Percentiles rank a stretch among this genome's conserved stretches.
Evolutionary conservation across 169 alveolate species (phyloP).

Genomic region (Amoebophrya sp.): DNA sequence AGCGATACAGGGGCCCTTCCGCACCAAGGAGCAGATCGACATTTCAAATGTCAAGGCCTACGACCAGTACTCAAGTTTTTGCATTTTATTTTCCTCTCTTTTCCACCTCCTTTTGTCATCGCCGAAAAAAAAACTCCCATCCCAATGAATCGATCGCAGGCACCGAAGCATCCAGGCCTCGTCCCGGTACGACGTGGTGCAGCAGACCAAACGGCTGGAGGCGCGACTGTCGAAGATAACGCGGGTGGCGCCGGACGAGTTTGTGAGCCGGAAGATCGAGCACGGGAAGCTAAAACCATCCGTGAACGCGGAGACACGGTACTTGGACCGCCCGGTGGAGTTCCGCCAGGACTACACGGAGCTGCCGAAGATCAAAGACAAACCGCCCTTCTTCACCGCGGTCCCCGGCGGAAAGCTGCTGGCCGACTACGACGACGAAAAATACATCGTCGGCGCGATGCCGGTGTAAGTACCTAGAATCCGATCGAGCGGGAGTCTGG

Average conservation of each 20-base stretch:
- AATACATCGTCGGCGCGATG: not conserved
- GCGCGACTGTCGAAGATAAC: not conserved
- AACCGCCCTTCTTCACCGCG: not conserved
- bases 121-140: not conserved
- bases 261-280: not conserved
- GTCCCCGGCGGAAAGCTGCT: not conserved
- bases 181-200: not conserved
- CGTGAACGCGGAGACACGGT: not conserved
- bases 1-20: not conserved
- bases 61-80: not conserved
- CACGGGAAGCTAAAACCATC: not conserved
- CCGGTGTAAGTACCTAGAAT: too few relatives aligned
- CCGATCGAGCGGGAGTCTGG: too few relatives aligned
- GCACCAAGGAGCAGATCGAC: not conserved
- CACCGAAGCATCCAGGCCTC: not conserved
- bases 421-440: not conserved
- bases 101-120: not conserved
- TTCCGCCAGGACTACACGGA: constrained; percentile 1
- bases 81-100: not conserved
- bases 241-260: not conserved
- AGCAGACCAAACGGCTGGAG: not conserved
- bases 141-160: not conserved
- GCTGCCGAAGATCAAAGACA: not conserved
- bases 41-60: not conserved
- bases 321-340: not conserved